Conservation (phyloP, 352 stramenopile genomes). For the Saprolegnia parasitica region DNA sequence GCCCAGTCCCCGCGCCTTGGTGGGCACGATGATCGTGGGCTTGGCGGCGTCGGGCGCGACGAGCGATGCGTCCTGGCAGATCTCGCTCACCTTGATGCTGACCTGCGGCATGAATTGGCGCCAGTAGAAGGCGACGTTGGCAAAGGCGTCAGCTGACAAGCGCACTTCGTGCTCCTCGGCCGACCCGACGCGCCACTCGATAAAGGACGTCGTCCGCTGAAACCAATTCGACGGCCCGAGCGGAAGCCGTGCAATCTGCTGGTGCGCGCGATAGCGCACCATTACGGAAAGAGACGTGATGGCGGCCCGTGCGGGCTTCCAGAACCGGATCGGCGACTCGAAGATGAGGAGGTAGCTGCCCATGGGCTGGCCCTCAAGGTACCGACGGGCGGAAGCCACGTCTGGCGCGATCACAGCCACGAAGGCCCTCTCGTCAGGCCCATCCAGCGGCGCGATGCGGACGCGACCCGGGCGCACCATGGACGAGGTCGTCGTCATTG, state of each 20-base stretch:
- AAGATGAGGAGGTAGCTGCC: constrained; percentile 11
- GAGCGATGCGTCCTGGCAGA: constrained; percentile 17
- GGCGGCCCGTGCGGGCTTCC: background rate
- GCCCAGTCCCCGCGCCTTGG: background rate
- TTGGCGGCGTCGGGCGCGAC: background rate
- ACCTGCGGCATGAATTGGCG: constrained; percentile 17
- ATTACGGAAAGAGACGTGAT: constrained; percentile 10
- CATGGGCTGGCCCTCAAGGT: constrained; percentile 19
- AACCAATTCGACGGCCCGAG: constrained; percentile 2
- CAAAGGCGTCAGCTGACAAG: background rate
- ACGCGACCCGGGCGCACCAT: background rate
- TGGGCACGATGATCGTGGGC: background rate
- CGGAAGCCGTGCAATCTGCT: constrained; percentile 7
- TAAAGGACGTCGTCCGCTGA: background rate
- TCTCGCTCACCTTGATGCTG: constrained; percentile 12
- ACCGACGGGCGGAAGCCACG: background rate
- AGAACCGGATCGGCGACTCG: background rate
- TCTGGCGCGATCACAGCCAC: constrained; percentile 11
- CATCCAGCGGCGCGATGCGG: background rate
- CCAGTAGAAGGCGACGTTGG: constrained; percentile 2
- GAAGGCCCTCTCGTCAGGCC: background rate
- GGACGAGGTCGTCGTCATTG: background rate
- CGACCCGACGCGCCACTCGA: constrained; percentile 6
- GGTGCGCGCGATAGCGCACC: constrained; percentile 3
- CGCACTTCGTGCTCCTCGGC: background rate